Evolutionary conservation across 768 basidiomycete species (phyloP), one percentile per base, ranked within the genome.

Genomic region (Trametes cubensis): DNA sequence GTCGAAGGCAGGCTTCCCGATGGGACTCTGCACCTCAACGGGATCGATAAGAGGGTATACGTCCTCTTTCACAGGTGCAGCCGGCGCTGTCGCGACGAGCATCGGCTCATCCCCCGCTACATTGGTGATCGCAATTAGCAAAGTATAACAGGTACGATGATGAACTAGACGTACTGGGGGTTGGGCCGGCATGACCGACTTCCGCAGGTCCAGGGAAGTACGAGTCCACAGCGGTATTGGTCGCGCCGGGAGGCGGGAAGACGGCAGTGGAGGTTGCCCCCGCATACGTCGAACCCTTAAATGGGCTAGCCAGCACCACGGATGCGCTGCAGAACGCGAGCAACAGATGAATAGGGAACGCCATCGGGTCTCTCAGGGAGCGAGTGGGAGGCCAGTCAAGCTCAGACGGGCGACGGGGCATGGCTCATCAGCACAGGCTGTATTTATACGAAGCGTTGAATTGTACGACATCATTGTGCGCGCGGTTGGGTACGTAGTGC

Each of bases 101-200:
- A 61, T 66, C 2, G 73, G 60, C 52, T 74, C 72, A 26, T 70
- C 72, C 1, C 73, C 73, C 26, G 72, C 70, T 71, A 38, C 15
- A 30, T 15, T 4, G n/a, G 10, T 20, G 26, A 49, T 34, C 26
- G 13, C 38, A 38, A 52, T 54, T 40, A 48, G 17, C 13, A 14
- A n/a, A 13, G 26, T 1, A 38, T 47, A 26, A 40, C 57, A 4
- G 18, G n/a, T 40, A 28, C 25, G 23, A 10, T 53, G 23, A 11
- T 3, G 26, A 20, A 20, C 20, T 23, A 38, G 26, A 55, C 76
- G 58, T 66, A 81, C 81, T 83, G 0, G 80, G 78, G 3, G 82
- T 83, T 17, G 82, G 74, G 6, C 81, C 82, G 25, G 78, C 58
- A 62, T 78, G 79, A n/a, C 81, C 81, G 11, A 83, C 78, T 45